phyloP scores from a whole-genome alignment of 2,329 filamentous ascomycete species.

The Trematosphaeria pertusa region DNA sequence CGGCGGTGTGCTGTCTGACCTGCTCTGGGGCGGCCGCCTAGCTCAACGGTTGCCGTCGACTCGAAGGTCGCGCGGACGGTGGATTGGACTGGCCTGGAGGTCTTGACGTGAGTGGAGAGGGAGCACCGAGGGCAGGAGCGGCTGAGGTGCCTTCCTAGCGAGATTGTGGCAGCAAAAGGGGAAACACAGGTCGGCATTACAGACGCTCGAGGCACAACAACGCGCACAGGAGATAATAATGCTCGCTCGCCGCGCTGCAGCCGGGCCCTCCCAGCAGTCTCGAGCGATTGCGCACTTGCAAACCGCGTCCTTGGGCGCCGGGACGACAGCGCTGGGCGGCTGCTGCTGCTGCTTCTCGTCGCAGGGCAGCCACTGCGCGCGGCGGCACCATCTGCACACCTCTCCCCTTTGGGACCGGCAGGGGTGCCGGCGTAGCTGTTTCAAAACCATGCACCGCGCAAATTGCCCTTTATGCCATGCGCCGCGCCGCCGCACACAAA shows the following conservation, averaged over 20 bases:
- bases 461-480: slow-evolving; percentile 37
- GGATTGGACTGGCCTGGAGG: too few species aligned
- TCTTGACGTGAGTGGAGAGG: slow-evolving; percentile 38
- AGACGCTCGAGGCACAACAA: slow-evolving; percentile 7
- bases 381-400: slow-evolving; percentile 4
- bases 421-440: slow-evolving; percentile 22
- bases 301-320: background rate
- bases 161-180: slow-evolving; percentile 20
- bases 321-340: too few species aligned
- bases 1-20: slow-evolving; percentile 2
- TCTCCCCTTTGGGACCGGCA: slow-evolving; percentile 8
- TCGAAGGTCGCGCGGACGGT: background rate
- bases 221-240: background rate
- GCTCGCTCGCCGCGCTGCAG: background rate
- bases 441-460: slow-evolving; percentile 34
- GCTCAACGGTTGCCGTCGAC: slow-evolving; percentile 19
- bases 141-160: too few species aligned
- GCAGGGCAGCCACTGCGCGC: background rate
- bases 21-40: slow-evolving; percentile 4
- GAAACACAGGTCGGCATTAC: slow-evolving; percentile 18
- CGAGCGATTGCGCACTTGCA: background rate
- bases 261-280: background rate
- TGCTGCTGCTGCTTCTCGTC: slow-evolving; percentile 7
- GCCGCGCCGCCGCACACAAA: background rate
- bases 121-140: slow-evolving; percentile 36